phyloP scores from a whole-genome alignment of 1,284 basidiomycete species.

The Quambalaria eucalypti region DNA sequence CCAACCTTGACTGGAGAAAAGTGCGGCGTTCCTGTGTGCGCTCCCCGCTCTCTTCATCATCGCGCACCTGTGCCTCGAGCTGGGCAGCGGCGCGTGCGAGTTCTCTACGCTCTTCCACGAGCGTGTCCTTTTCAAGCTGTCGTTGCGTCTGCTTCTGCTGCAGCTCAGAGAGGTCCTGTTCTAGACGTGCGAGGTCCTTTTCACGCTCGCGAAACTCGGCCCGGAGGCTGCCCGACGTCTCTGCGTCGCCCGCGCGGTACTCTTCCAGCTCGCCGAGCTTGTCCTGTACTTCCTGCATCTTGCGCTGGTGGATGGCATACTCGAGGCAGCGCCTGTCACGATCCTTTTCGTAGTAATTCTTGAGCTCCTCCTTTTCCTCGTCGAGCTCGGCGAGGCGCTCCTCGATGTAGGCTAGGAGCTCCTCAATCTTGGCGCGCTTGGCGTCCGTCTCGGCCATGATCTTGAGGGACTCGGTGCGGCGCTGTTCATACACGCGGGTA shows the following conservation, averaged over 20 bases:
- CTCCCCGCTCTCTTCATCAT: constrained; percentile 56
- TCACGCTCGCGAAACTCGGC: constrained; percentile 75
- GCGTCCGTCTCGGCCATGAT: constrained; percentile 97
- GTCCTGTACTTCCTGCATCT: constrained; percentile 76
- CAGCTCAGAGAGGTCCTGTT: constrained; percentile 60
- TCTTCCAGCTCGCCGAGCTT: constrained; percentile 65
- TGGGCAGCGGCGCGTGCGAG: constrained; percentile 58
- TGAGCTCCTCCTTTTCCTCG: constrained; percentile 92
- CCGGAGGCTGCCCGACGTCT: constrained; percentile 67
- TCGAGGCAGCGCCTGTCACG: constrained; percentile 88
- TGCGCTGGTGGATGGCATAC: constrained; percentile 83
- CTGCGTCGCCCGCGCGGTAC: constrained; percentile 65
- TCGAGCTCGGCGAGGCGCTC: constrained; percentile 81
- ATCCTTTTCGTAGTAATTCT: constrained; percentile 91
- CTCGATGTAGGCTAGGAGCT: constrained; percentile 83
- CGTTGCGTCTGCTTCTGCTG: constrained; percentile 53
- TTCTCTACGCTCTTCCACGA: constrained; percentile 59
- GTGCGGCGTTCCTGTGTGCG: constrained; percentile 46
- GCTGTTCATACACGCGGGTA: constrained; percentile 94
- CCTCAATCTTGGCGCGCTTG: constrained; percentile 82
- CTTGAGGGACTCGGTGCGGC: constrained; percentile 78
- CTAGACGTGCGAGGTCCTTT: constrained; percentile 57
- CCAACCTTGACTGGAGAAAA: constrained; percentile 60
- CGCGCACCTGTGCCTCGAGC: constrained; percentile 66
- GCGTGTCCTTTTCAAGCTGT: constrained; percentile 61